Evolutionary conservation across 106 monocot genomes (phyloP).

Genomic region (Dendrobium officinale): DNA sequence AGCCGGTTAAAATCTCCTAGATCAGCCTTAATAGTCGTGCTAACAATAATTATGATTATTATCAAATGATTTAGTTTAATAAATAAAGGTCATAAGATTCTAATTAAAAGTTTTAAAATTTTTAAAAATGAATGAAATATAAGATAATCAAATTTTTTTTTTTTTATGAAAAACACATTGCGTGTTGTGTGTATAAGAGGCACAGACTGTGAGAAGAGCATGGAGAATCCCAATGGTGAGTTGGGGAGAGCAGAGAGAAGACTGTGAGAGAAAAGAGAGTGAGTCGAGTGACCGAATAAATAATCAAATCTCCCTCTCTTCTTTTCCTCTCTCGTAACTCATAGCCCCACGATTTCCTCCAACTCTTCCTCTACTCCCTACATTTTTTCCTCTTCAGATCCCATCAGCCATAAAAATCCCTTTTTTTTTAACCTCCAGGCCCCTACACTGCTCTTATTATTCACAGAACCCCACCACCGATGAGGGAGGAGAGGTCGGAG

Average conservation of each 20-base stretch:
- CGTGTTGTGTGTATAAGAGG: background rate
- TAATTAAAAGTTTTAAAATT: too few relatives aligned
- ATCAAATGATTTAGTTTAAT: too few relatives aligned
- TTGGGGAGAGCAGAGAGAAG: background rate
- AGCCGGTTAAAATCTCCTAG: too few relatives aligned
- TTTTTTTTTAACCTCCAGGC: too few relatives aligned
- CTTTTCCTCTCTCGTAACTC: background rate
- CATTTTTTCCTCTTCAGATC: too few relatives aligned
- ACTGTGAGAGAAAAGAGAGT: background rate
- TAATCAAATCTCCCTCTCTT: conserved; percentile 3
- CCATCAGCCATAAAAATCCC: background rate
- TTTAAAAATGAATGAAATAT: too few relatives aligned
- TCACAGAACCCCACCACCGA: background rate
- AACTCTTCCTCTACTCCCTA: background rate
- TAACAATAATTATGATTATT: too few relatives aligned
- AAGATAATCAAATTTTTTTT: too few relatives aligned
- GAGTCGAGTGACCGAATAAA: background rate
- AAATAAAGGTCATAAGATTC: too few relatives aligned
- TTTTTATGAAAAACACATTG: background rate
- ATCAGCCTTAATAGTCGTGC: too few relatives aligned
- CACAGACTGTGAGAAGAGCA: too few relatives aligned
- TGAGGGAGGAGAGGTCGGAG: background rate
- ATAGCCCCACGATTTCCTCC: background rate
- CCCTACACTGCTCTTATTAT: background rate
- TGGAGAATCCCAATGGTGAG: background rate